Evolutionary conservation across 2,329 filamentous ascomycete species (phyloP), one percentile per base, ranked within the genome.

Genomic region (Aaosphaeria pasadenensis): DNA sequence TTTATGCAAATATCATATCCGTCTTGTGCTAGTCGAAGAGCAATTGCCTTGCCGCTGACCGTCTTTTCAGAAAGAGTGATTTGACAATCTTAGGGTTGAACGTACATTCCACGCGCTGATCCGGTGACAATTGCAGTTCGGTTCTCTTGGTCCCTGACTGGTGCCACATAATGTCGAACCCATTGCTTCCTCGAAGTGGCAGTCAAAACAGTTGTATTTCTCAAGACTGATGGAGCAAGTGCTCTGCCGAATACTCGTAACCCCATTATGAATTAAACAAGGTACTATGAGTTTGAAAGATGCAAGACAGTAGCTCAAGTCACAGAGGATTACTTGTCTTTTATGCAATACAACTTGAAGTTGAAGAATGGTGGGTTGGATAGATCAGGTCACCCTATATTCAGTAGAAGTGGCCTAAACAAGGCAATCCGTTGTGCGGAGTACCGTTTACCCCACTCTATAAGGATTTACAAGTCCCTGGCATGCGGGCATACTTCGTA

Each of bases 1-100:
- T 86, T 87, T 53, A 88, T 72, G 58, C 82, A 85, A 43, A 88
- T 73, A 54, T 83, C 75, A 68, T 87, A 88, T 46, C 84, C 84
- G 52, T 87, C 85, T 24, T 74, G 69, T 5, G 84, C 84, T 11
- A 88, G 75, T 3, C 84, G 81, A 6, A 85, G 69, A 13, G 83
- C 84, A 45, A 86, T 84, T 17, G 81, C 77, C 57, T 80, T 81
- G 42, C 83, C 83, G 53, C 82, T 84, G 47, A 33, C 6, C 5
- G 24, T 13, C 13, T 36, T 59, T 38, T 59, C 50, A 40, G 13
- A 24, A 17, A 11, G 28, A 13, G 28, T 33, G 36, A 32, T 28
- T 11, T 11, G 31, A 7, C 17, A 11, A 29, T 44, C 11, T 42
- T 11, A 5, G 43, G 24, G 13, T 7, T 30, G n/a, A 9, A 29